Conservation (phyloP, 148 eudicot species). For the Amaranthus hypochondriacus region DNA sequence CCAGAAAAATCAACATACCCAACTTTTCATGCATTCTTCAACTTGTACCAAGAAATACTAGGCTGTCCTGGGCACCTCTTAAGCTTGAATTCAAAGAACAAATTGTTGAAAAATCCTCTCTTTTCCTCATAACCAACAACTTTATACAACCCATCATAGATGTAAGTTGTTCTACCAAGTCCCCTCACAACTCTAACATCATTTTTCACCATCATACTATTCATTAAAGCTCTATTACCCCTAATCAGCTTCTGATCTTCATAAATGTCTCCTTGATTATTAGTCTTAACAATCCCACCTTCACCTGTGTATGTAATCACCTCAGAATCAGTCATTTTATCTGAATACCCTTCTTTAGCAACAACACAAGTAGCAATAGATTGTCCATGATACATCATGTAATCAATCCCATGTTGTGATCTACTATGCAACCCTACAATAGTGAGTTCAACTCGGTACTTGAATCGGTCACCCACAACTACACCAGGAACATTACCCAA, state of each 20-base stretch:
- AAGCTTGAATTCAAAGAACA: conserved; percentile 40
- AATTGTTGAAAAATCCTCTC: conserved; percentile 18
- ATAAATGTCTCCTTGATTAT: not conserved
- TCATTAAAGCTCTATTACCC: conserved; percentile 54
- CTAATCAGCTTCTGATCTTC: conserved; percentile 44
- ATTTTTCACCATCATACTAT: conserved; percentile 32
- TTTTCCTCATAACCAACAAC: conserved; percentile 22
- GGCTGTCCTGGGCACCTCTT: conserved; percentile 33
- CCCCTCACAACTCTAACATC: conserved; percentile 51
- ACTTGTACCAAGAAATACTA: conserved; percentile 14
- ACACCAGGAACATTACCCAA: conserved; percentile 31
- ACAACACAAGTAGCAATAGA: conserved; percentile 43
- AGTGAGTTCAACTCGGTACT: conserved; percentile 35
- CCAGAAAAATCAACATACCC: too few relatives aligned
- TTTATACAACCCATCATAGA: conserved; percentile 48
- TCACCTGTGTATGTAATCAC: conserved; percentile 38
- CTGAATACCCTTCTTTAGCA: conserved; percentile 34
- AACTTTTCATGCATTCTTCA: not conserved
- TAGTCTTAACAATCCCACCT: conserved; percentile 33
- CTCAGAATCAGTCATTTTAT: conserved; percentile 18
- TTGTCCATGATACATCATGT: conserved; percentile 18
- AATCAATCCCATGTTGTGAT: conserved; percentile 38
- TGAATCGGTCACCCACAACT: conserved; percentile 43
- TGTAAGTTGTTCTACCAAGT: conserved; percentile 2
- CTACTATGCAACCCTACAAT: conserved; percentile 43